Evolutionary conservation across 2,329 filamentous ascomycete genomes (phyloP).

Genomic region (Aspergillus fructus): DNA sequence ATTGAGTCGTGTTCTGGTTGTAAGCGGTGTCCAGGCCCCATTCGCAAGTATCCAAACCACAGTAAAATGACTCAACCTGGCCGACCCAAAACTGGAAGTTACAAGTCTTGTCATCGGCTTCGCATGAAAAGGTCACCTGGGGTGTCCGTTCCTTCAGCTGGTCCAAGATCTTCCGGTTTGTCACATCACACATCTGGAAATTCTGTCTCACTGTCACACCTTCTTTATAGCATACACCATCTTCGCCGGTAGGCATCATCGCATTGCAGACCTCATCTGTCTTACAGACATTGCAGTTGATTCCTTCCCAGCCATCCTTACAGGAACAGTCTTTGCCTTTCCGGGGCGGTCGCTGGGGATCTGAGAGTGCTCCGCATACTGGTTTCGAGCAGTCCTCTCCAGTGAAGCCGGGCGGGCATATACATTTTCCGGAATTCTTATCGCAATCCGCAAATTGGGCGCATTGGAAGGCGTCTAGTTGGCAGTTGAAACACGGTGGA

Average conservation of each 20-base stretch:
- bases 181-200: conserved; percentile 97
- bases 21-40: conserved; percentile 69
- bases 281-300: conserved; percentile 97
- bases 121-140: conserved; percentile 92
- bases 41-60: conserved; percentile 76
- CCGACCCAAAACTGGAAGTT: conserved; percentile 99
- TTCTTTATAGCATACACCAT: conserved; percentile 87
- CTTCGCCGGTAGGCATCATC: conserved; percentile 78
- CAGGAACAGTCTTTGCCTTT: conserved; percentile 73
- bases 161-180: conserved; percentile 88
- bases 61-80: conserved; percentile 92
- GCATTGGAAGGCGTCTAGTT: conserved; percentile 87
- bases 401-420: conserved; percentile 87
- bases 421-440: conserved; percentile 85
- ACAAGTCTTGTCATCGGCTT: conserved; percentile 70
- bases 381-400: conserved; percentile 91
- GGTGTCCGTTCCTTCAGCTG: conserved; percentile 81
- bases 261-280: conserved; percentile 80
- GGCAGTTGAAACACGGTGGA: conserved; percentile 84
- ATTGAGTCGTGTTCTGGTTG: conserved; percentile 75
- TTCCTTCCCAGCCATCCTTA: conserved; percentile 89
- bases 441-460: conserved; percentile 89
- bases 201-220: conserved; percentile 91
- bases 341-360: conserved; percentile 74
- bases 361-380: conserved; percentile 84